These are phyloP conservation scores for Durio zibethinus DNA, from an alignment of 345 rosid species.

Conservation along the genomic window DNA sequence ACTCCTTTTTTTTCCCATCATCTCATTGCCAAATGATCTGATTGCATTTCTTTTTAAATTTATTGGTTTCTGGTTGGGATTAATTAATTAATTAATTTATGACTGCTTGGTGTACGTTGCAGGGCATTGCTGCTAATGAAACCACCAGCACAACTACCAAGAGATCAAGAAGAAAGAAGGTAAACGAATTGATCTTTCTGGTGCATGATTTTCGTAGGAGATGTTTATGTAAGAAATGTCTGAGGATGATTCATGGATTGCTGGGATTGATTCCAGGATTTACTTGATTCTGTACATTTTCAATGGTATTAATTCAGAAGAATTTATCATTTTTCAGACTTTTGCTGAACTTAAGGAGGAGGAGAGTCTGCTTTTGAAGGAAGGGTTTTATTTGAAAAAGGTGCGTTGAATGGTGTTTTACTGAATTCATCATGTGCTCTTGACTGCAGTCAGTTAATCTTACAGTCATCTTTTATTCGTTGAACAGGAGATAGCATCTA, in stretches of 20 bases:
- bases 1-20: background rate
- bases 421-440: background rate
- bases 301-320: background rate
- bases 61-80: background rate
- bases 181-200: constrained; percentile 6
- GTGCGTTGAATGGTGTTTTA: constrained; percentile 25
- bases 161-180: constrained; percentile 68
- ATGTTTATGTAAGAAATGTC: background rate
- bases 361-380: constrained; percentile 55
- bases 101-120: constrained; percentile 17
- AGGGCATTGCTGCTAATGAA: constrained; percentile 45
- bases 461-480: background rate
- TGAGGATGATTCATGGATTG: background rate
- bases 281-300: background rate
- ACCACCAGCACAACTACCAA: constrained; percentile 33
- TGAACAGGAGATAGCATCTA: constrained; percentile 58
- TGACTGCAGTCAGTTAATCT: background rate
- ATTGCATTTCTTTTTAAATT: background rate
- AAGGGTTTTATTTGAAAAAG: constrained; percentile 50
- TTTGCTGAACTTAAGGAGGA: constrained; percentile 73
- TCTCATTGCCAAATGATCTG: background rate
- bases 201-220: background rate
- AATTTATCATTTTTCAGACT: constrained; percentile 39
- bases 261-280: background rate
- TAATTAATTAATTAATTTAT: background rate